Evolutionary conservation across 331 rosid genomes (phyloP), one percentile per base, ranked within the genome.

Genomic region (Pyracantha coccinea): DNA sequence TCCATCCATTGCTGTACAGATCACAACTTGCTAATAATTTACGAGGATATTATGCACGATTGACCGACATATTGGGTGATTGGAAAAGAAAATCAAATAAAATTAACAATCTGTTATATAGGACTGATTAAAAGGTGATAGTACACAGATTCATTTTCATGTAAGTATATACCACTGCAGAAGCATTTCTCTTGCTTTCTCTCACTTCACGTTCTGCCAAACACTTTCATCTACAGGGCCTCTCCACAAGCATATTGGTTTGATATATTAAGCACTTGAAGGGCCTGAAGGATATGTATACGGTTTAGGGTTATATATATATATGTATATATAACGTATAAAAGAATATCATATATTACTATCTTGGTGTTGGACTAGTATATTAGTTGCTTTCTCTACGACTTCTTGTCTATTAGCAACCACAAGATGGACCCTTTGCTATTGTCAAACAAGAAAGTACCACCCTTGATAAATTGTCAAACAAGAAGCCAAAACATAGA

Each of bases 1-100:
- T 76, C 68, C 45, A 55, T 14, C 23, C 45, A 25, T 25, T 67
- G 67, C 85, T 84, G 80, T 74, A 69, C 24, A 41, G 20, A 68
- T 57, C 27, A 57, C 61, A 85, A 85, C 84, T 78, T 73, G 35
- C 68, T 28, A 53, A 64, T 64, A 17, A 5, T 13, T 25, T 68
- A 28, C 53, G 47, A 44, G 82, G 68, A 66, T 41, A 71, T 41
- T 66, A 45, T 32, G 32, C 45, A 14, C 28, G 65, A 60, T 38
- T 68, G 72, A 72, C 75, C 41, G 3, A 55, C 29, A 31, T 19
- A 17, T 32, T 65, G 66, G 78, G 63, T 53, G 20, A 19, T 53
- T 33, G 35, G 24, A 75, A 47, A 15, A 3, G 8, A 11, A 53
- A 53, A 65, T 31, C 66, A 53, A 62, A 45, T 66, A 31, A 64